phyloP scores from a whole-genome alignment of 1,284 basidiomycete genomes.

The Ceratobasidium papillatum region DNA sequence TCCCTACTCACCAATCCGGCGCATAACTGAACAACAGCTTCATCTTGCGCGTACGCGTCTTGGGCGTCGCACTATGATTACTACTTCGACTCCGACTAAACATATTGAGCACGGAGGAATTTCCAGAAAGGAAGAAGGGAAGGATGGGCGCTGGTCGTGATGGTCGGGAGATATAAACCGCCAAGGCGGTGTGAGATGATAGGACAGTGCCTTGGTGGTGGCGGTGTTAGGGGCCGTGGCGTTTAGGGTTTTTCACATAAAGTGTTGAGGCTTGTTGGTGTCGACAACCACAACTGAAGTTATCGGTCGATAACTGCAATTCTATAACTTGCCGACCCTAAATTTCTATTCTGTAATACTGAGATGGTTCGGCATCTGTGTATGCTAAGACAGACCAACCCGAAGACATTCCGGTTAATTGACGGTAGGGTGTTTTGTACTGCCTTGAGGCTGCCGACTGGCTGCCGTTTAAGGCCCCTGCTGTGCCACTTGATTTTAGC shows the following conservation, averaged over 20 bases:
- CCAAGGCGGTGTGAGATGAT: background rate
- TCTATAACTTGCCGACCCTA: too few species aligned
- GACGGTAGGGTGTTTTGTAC: background rate
- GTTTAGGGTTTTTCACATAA: background rate
- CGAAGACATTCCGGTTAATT: too few species aligned
- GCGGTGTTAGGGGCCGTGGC: conserved; percentile 17
- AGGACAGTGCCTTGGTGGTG: background rate
- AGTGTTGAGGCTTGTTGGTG: background rate
- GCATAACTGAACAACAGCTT: conserved; percentile 66
- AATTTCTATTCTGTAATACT: too few species aligned
- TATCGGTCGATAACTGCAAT: background rate
- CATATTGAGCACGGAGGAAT: background rate
- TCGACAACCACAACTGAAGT: background rate
- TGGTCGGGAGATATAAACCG: background rate
- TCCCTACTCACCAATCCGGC: conserved; percentile 74
- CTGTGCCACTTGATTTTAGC: background rate
- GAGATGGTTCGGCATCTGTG: too few species aligned
- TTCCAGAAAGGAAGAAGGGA: background rate
- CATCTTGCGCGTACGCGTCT: conserved; percentile 18
- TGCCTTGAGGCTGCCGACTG: background rate
- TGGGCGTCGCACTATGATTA: conserved; percentile 15
- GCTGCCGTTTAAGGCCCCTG: background rate
- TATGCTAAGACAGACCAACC: too few species aligned
- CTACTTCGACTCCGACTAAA: background rate
- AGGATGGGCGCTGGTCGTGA: background rate